A percentile compares a stretch with the other conserved stretches of the same genome.
Conservation (phyloP, 441 rosid species). For the Lepidium campestre region DNA sequence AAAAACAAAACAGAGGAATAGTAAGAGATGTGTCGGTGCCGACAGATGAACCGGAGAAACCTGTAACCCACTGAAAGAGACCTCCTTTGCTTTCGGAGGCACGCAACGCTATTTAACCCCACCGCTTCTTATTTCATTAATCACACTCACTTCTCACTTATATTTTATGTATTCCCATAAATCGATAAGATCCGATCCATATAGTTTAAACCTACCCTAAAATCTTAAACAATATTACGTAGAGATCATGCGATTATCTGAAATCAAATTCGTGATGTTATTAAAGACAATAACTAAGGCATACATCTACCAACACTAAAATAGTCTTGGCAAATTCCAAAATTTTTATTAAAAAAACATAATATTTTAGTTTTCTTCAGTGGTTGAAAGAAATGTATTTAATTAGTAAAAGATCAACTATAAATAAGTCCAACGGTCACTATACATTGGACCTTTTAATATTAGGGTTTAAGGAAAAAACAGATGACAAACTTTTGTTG, state of each 20-base stretch:
- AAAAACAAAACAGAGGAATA: slow-evolving; percentile 4
- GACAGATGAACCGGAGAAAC: slow-evolving; percentile 23
- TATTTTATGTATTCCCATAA: slow-evolving; percentile 8
- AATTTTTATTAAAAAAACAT: background rate
- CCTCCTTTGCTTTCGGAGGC: slow-evolving; percentile 24
- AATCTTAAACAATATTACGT: too few relatives aligned
- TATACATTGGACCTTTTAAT: background rate
- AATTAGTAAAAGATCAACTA: background rate
- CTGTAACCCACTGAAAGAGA: slow-evolving; percentile 24
- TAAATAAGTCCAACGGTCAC: background rate
- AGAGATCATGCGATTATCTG: too few relatives aligned
- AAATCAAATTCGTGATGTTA: too few relatives aligned
- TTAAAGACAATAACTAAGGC: too few relatives aligned
- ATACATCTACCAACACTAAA: too few relatives aligned
- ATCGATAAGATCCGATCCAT: too few relatives aligned
- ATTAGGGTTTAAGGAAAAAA: background rate
- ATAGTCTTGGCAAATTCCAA: too few relatives aligned
- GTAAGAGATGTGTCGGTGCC: slow-evolving; percentile 29
- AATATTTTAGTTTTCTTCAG: background rate
- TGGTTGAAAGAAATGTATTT: background rate
- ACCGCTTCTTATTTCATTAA: slow-evolving; percentile 8
- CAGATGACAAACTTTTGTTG: background rate
- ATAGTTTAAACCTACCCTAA: too few relatives aligned
- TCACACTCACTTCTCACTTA: slow-evolving; percentile 7
- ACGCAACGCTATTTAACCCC: slow-evolving; percentile 24